A percentile compares a stretch with the other conserved stretches of the same genome.
Evolutionary conservation across 225 moss, liverwort and hornwort species (phyloP).

Genomic region (Pseudisothecium myosuroides): DNA sequence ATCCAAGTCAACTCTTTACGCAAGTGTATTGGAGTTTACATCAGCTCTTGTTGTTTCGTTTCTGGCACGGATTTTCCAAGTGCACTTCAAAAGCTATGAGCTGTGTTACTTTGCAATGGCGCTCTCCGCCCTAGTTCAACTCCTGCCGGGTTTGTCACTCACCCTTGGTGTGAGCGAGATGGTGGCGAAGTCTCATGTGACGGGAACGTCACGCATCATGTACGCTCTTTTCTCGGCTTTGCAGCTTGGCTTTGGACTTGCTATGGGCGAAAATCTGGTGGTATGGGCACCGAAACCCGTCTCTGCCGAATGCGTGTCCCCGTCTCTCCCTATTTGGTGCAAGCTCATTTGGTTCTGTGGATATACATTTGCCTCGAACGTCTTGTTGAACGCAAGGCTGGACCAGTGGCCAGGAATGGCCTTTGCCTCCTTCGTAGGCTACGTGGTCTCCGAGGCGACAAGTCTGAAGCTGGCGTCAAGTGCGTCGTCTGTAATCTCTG

Average conservation of each 20-base stretch:
- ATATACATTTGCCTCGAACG: slow-evolving; percentile 43
- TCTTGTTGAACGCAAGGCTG: slow-evolving; percentile 43
- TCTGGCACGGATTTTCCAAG: slow-evolving; percentile 31
- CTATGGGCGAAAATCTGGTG: slow-evolving; percentile 53
- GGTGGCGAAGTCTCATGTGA: slow-evolving; percentile 58
- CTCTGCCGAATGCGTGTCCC: slow-evolving; percentile 9
- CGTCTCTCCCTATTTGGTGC: slow-evolving; percentile 14
- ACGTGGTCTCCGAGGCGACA: slow-evolving; percentile 25
- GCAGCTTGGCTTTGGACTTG: slow-evolving; percentile 59
- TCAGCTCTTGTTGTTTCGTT: slow-evolving; percentile 47
- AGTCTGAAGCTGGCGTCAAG: slow-evolving; percentile 23
- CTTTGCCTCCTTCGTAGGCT: slow-evolving; percentile 47
- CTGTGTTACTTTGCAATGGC: slow-evolving; percentile 59
- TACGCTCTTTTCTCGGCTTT: slow-evolving; percentile 55
- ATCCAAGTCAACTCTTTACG: slow-evolving; percentile 25
- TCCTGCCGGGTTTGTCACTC: slow-evolving; percentile 48
- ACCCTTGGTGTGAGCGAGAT: slow-evolving; percentile 62
- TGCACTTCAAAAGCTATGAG: slow-evolving; percentile 12
- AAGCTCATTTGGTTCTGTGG: slow-evolving; percentile 49
- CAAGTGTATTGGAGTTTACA: slow-evolving; percentile 42
- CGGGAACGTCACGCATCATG: slow-evolving; percentile 62
- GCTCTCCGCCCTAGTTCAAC: slow-evolving; percentile 41
- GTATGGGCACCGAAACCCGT: slow-evolving; percentile 39
- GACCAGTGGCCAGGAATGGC: slow-evolving; percentile 75
- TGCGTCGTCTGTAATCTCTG: slow-evolving; percentile 44